phyloP scores from a whole-genome alignment of 306 rosid species.

The Quillaja saponaria region DNA sequence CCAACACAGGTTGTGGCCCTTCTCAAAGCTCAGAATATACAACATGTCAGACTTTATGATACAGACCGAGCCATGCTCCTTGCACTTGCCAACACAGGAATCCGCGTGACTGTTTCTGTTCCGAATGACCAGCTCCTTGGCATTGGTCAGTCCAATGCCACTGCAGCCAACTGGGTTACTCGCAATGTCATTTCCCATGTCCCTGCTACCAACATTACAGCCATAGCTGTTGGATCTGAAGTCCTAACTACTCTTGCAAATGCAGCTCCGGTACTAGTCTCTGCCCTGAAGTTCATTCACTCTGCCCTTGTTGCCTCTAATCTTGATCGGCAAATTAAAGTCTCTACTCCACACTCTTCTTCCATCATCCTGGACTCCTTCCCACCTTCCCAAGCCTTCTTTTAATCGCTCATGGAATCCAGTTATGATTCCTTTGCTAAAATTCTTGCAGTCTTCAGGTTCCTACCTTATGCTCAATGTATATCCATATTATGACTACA shows the following conservation, averaged over 20 bases:
- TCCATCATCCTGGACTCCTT: slow-evolving; percentile 87
- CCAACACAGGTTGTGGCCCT: slow-evolving; percentile 78
- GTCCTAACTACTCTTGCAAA: slow-evolving; percentile 77
- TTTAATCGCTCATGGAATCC: slow-evolving; percentile 90
- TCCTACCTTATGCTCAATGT: slow-evolving; percentile 86
- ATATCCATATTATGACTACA: slow-evolving; percentile 91
- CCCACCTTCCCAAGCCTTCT: slow-evolving; percentile 98
- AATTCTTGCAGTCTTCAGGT: slow-evolving; percentile 76
- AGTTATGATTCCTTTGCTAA: slow-evolving; percentile 78
- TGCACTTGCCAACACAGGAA: slow-evolving; percentile 84
- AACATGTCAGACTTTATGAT: slow-evolving; percentile 76
- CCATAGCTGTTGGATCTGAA: slow-evolving; percentile 87
- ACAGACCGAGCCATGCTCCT: slow-evolving; percentile 74
- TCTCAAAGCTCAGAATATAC: slow-evolving; percentile 80
- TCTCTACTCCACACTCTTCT: slow-evolving; percentile 81
- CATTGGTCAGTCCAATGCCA: slow-evolving; percentile 92
- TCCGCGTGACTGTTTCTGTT: slow-evolving; percentile 70
- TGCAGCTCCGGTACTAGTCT: slow-evolving; percentile 83
- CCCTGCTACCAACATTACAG: slow-evolving; percentile 88
- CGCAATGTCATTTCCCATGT: slow-evolving; percentile 85
- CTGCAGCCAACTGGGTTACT: slow-evolving; percentile 92
- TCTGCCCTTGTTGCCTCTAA: slow-evolving; percentile 90
- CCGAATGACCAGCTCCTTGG: slow-evolving; percentile 91
- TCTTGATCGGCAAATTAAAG: slow-evolving; percentile 75
- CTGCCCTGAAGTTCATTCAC: slow-evolving; percentile 83